Evolutionary conservation across 2,329 filamentous ascomycete species (phyloP).

Genomic region (Fusarium brachygibbosum): DNA sequence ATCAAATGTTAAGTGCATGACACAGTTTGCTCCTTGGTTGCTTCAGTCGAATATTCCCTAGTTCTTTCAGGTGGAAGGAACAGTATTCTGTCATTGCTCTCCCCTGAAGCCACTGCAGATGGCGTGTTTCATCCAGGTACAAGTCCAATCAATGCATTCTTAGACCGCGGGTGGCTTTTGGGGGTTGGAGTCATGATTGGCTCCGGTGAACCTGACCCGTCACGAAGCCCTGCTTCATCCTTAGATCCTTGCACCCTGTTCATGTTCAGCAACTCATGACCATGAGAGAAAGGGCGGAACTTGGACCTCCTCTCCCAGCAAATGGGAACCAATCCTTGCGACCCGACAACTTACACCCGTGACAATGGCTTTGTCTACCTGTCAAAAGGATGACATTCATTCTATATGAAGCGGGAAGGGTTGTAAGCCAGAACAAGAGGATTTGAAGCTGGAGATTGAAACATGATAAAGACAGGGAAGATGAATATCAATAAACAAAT

Average conservation of each 20-base stretch:
- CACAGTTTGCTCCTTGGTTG: conserved; percentile 16
- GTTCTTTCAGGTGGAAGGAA: conserved; percentile 11
- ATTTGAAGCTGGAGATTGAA: neutral
- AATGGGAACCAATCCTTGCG: conserved; percentile 34
- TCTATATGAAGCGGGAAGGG: conserved; percentile 15
- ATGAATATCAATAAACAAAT: conserved; percentile 2
- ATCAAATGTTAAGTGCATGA: conserved; percentile 8
- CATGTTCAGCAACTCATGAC: neutral
- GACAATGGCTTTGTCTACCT: conserved; percentile 29
- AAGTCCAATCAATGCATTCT: conserved; percentile 38
- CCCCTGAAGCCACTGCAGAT: conserved; percentile 36
- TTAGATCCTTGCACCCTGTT: conserved; percentile 4
- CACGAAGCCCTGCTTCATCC: conserved; percentile 37
- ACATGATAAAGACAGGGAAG: conserved; percentile 10
- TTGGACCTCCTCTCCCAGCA: neutral
- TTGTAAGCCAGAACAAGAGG: conserved; percentile 4
- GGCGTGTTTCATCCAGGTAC: conserved; percentile 46
- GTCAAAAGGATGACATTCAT: conserved; percentile 4
- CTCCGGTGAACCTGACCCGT: conserved; percentile 16
- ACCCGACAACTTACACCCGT: conserved; percentile 31
- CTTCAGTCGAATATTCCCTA: conserved; percentile 11
- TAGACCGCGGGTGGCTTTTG: conserved; percentile 41
- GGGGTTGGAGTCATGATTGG: conserved; percentile 36
- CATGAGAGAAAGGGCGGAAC: conserved; percentile 5
- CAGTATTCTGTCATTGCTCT: conserved; percentile 9